Conservation (phyloP, 306 rosid species). For the Betula pendula region DNA sequence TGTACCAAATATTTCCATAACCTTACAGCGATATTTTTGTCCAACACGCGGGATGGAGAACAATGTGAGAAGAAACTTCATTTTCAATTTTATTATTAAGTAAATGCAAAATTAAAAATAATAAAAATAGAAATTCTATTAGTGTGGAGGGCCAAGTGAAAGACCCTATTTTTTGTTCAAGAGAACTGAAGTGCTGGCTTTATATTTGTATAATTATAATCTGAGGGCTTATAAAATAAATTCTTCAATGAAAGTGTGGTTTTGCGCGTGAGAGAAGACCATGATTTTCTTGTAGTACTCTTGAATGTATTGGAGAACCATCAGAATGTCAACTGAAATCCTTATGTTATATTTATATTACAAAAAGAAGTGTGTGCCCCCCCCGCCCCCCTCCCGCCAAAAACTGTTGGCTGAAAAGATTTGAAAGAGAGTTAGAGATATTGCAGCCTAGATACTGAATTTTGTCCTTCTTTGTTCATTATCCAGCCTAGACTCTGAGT, state of each 20-base stretch:
- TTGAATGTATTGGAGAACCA: background rate
- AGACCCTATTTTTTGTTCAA: background rate
- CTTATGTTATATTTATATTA: background rate
- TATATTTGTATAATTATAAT: background rate
- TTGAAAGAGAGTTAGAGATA: slow-evolving; percentile 18
- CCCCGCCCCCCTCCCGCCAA: too few species aligned
- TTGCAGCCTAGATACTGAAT: slow-evolving; percentile 25
- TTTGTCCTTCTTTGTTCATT: slow-evolving; percentile 23
- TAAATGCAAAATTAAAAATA: too few species aligned
- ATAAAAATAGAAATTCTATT: background rate
- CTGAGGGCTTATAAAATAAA: background rate
- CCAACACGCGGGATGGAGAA: too few species aligned
- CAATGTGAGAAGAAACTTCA: too few species aligned
- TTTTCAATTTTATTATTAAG: too few species aligned
- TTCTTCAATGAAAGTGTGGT: background rate
- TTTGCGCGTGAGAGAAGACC: background rate
- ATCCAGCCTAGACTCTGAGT: slow-evolving; percentile 82
- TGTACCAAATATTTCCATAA: too few species aligned
- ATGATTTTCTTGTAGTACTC: background rate
- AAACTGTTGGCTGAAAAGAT: background rate
- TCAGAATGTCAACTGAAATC: too few species aligned
- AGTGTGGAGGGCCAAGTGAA: background rate
- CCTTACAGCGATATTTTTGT: too few species aligned
- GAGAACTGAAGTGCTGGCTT: background rate
- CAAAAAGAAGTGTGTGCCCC: background rate